Evolutionary conservation across 2,329 filamentous ascomycete species (phyloP).

Genomic region (Diaporthe capsici): DNA sequence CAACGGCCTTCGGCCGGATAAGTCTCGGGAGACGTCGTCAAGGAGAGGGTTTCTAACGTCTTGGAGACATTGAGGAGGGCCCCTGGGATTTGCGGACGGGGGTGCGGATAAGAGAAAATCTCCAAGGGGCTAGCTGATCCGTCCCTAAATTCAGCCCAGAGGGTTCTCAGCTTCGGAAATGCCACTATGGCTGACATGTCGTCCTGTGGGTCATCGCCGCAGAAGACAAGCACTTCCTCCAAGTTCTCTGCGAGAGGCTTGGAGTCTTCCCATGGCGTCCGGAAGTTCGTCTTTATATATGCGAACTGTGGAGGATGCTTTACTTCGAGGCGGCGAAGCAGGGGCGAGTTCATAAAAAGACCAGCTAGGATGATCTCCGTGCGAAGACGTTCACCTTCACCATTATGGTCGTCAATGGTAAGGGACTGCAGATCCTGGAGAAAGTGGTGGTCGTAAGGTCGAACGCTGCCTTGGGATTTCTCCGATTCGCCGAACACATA

Average conservation of each 20-base stretch:
- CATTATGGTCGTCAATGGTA: neutral
- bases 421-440: neutral
- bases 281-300: neutral
- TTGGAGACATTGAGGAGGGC: neutral
- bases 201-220: neutral
- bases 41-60: neutral
- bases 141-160: neutral
- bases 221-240: neutral
- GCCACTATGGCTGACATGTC: slow-evolving; percentile 1
- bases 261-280: too few relatives aligned
- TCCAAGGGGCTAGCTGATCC: neutral
- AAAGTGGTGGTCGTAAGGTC: neutral
- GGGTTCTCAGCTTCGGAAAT: neutral
- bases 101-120: too few relatives aligned
- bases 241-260: neutral
- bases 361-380: neutral
- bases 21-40: neutral
- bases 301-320: neutral
- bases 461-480: neutral
- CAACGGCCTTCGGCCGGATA: neutral
- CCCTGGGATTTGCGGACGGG: neutral
- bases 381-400: too few relatives aligned
- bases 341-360: neutral
- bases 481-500: neutral
- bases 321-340: neutral